Base-by-base conservation (phyloP, 73 alveolate species). In the Symbiodinium natans region DNA sequence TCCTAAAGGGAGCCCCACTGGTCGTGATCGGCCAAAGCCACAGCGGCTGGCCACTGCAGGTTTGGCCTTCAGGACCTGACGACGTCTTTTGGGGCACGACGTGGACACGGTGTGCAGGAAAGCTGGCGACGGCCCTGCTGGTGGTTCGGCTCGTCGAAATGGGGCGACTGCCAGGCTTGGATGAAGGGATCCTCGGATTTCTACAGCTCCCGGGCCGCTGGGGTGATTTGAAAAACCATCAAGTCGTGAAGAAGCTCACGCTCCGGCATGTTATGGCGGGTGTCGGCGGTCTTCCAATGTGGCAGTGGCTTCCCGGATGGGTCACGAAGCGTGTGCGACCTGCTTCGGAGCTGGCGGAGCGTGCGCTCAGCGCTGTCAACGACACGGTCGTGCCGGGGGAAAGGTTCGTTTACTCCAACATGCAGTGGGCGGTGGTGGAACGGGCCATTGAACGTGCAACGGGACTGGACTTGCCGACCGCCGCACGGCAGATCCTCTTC, bases 191-290 rank as follows among this genome's bases (percentile, higher is more conserved):
- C 41, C 27, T 82, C 5, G 73, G 21, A 1, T 40, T 82, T 39
- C 71, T 82, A 41, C 10, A 82, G 2, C 71, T 82, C 71, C 39
- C 36, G 29, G 92, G 92, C n/a, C 17, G 21, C 7, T 41, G 71
- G 63, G 73, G 73, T 1, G 40, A 40, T 10, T 82, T 63, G 92
- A 40, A 82, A 41, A 17, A 21, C 4, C 92, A 82, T 25, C 92
- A 63, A 41, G 92, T 41, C 68, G 41, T 82, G 92, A 82, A 82
- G 92, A 40, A 40, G 19, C 40, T 82, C 42, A 82, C 92, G 41
- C 27, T 82, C 73, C 92, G 92, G 73, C 92, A 82, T 31, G 40
- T 82, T 39, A 82, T 82, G 92, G 92, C 92, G 27, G 92, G 92
- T 21, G 92, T 82, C 2, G 92, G 73, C 10, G 92, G 88, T 36